Conservation (phyloP, 352 stramenopile genomes). For the Blastocystis sp. region DNA sequence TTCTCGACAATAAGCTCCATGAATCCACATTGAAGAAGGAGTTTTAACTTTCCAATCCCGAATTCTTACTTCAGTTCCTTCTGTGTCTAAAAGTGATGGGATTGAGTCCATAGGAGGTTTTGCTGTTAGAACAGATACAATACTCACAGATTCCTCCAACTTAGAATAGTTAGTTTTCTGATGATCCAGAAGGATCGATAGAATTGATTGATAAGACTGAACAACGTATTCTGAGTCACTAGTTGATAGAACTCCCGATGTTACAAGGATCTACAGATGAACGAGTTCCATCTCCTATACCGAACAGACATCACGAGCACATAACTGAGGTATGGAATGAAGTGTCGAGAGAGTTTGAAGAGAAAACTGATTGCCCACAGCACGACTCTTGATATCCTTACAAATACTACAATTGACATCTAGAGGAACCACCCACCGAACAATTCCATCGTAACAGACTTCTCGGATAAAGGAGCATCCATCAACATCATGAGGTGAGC, state of each 20-base stretch:
- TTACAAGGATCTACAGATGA: not conserved
- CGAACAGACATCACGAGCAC: not conserved
- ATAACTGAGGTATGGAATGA: not conserved
- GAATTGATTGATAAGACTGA: not conserved
- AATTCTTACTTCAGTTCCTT: not conserved
- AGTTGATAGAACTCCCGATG: not conserved
- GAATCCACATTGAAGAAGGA: not conserved
- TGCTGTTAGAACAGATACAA: not conserved
- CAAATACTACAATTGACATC: not conserved
- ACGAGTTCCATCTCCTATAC: not conserved
- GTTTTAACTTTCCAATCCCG: not conserved
- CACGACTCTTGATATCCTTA: not conserved
- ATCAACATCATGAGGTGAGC: not conserved
- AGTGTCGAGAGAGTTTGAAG: not conserved
- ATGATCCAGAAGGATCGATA: not conserved
- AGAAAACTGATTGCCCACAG: not conserved
- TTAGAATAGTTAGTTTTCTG: not conserved
- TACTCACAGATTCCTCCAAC: not conserved
- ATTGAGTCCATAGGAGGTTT: not conserved
- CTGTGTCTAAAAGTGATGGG: not conserved
- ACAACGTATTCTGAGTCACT: not conserved
- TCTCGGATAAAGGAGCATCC: not conserved
- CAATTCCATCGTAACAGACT: not conserved
- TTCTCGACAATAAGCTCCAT: not conserved
- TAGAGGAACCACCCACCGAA: not conserved